Evolutionary conservation across 2,329 filamentous ascomycete genomes (phyloP).

Genomic region (Fusarium cicatricum): DNA sequence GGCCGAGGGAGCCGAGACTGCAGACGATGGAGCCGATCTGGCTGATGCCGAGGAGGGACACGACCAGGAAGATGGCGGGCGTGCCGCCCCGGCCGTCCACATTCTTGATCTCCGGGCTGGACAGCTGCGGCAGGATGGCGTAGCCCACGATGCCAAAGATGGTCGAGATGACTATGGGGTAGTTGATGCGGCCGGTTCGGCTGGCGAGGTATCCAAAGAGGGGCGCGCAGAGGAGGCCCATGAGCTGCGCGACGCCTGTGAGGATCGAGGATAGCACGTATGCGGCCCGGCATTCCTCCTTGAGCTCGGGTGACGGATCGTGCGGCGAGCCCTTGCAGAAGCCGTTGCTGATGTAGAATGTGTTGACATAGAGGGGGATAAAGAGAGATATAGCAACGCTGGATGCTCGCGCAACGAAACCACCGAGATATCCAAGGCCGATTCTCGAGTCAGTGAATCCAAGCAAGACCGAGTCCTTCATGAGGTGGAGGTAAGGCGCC

Average conservation of each 20-base stretch:
- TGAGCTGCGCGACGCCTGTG: constrained; percentile 87
- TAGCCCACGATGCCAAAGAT: constrained; percentile 82
- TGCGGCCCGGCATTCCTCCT: constrained; percentile 82
- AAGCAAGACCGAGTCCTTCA: constrained; percentile 70
- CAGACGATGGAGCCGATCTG: constrained; percentile 98
- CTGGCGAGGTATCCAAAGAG: constrained; percentile 88
- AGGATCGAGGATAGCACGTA: constrained; percentile 89
- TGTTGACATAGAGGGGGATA: constrained; percentile 91
- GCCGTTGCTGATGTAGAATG: constrained; percentile 83
- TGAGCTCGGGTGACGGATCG: constrained; percentile 76
- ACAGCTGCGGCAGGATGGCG: constrained; percentile 74
- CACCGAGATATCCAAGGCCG: constrained; percentile 87
- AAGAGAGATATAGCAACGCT: constrained; percentile 96
- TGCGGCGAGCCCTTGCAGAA: constrained; percentile 75
- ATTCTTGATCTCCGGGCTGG: constrained; percentile 76
- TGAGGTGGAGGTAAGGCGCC: constrained; percentile 66
- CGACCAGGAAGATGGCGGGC: constrained; percentile 75
- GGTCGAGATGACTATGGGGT: constrained; percentile 77
- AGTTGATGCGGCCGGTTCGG: constrained; percentile 70
- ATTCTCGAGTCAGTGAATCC: constrained; percentile 82
- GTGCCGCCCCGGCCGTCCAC: constrained; percentile 72
- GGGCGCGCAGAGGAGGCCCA: constrained; percentile 85
- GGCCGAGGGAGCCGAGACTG: constrained; percentile 86
- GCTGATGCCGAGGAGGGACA: constrained; percentile 84
- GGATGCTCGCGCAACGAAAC: constrained; percentile 92